Evolutionary conservation across 108 stramenopile genomes (phyloP).

Genomic region (Parietichytrium sp.): DNA sequence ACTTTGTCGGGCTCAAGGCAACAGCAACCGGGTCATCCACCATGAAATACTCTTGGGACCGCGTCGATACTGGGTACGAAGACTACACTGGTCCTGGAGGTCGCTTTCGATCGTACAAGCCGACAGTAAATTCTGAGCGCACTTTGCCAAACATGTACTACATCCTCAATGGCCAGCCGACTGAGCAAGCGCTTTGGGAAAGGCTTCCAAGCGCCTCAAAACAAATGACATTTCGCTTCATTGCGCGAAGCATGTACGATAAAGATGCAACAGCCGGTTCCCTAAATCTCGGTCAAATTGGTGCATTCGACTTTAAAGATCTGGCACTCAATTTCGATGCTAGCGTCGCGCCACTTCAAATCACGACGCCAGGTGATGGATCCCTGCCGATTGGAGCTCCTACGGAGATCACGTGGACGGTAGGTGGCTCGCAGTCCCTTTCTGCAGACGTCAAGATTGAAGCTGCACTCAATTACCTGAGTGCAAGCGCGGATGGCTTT

Average conservation of each 20-base stretch:
- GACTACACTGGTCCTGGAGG: neutral
- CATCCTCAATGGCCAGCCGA: neutral
- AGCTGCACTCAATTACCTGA: neutral
- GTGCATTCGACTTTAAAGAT: neutral
- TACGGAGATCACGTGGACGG: neutral
- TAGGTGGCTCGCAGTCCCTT: neutral
- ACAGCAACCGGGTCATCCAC: neutral
- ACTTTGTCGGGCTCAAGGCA: neutral
- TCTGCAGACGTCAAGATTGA: neutral
- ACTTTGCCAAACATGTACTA: slow-evolving; percentile 13
- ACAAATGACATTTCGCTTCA: slow-evolving; percentile 12
- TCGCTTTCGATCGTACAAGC: slow-evolving; percentile 15
- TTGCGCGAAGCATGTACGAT: neutral
- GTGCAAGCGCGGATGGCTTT: neutral
- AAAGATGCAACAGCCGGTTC: neutral
- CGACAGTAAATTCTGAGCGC: neutral
- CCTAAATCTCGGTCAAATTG: neutral
- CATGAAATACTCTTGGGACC: neutral
- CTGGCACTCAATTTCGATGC: neutral
- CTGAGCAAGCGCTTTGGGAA: neutral
- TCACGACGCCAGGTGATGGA: neutral
- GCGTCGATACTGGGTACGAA: neutral
- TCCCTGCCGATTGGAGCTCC: neutral
- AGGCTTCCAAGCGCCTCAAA: neutral
- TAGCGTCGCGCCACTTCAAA: neutral